Evolutionary conservation across 2,329 filamentous ascomycete genomes (phyloP).

Genomic region (Eutypa lata): DNA sequence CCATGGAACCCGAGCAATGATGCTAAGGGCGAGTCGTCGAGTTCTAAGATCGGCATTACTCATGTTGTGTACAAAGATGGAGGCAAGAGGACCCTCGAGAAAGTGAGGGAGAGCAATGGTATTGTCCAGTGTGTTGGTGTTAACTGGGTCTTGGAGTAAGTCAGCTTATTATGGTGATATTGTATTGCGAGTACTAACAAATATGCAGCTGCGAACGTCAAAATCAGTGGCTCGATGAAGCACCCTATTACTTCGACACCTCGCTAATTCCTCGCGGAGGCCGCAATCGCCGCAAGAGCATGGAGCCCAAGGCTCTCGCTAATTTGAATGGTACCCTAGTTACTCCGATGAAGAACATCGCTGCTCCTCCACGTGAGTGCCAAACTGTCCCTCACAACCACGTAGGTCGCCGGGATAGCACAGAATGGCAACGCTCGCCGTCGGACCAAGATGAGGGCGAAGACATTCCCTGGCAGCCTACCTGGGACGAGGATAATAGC

Average conservation of each 20-base stretch:
- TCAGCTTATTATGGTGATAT: conserved; percentile 18
- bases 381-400: conserved; percentile 45
- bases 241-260: conserved; percentile 66
- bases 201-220: conserved; percentile 66
- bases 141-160: conserved; percentile 84
- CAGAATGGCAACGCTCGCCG: conserved; percentile 53
- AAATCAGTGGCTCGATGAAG: conserved; percentile 73
- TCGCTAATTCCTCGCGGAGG: conserved; percentile 66
- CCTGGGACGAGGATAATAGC: conserved; percentile 35
- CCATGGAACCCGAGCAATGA: conserved; percentile 59
- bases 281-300: conserved; percentile 71
- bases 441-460: conserved; percentile 37
- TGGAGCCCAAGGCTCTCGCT: conserved; percentile 70
- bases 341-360: conserved; percentile 33
- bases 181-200: conserved; percentile 22
- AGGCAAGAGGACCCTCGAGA: conserved; percentile 74
- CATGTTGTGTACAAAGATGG: conserved; percentile 92
- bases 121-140: conserved; percentile 84
- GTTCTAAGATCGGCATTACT: conserved; percentile 68
- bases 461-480: conserved; percentile 27
- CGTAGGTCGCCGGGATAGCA: conserved; percentile 51
- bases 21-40: conserved; percentile 31
- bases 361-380: conserved; percentile 25
- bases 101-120: conserved; percentile 68
- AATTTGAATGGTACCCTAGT: conserved; percentile 67